phyloP scores from a whole-genome alignment of 345 rosid species.

The Citrus mangshanensis region DNA sequence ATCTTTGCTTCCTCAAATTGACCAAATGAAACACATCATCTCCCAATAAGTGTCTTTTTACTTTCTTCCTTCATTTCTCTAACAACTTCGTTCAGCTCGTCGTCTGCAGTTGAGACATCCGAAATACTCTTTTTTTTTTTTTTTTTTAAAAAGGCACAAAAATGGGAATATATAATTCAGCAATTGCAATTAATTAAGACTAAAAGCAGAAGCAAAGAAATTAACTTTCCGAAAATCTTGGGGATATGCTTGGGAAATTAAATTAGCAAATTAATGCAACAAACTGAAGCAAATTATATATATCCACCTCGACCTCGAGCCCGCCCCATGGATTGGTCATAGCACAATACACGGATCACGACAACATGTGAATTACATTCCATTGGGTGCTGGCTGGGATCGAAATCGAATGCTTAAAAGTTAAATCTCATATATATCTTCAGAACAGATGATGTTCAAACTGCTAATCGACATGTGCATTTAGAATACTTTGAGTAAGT shows the following conservation, averaged over 20 bases:
- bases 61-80: neutral
- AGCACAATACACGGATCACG: slow-evolving; percentile 16
- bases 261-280: neutral
- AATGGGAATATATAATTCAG: no score
- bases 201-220: neutral
- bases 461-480: neutral
- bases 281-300: neutral
- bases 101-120: neutral
- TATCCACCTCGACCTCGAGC: neutral
- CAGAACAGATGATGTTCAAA: neutral
- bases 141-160: no score
- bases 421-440: neutral
- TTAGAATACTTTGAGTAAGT: no score
- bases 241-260: no score
- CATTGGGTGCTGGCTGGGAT: slow-evolving; percentile 17
- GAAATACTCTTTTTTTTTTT: no score
- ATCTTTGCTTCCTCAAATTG: neutral
- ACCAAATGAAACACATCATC: neutral
- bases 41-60: neutral
- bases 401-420: neutral
- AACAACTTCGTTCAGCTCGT: neutral
- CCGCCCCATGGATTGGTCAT: neutral
- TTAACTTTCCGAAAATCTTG: neutral
- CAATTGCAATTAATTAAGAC: neutral
- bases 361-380: slow-evolving; percentile 21